Evolutionary conservation across 73 alveolate genomes (phyloP).

Genomic region (Tetrahymena borealis): DNA sequence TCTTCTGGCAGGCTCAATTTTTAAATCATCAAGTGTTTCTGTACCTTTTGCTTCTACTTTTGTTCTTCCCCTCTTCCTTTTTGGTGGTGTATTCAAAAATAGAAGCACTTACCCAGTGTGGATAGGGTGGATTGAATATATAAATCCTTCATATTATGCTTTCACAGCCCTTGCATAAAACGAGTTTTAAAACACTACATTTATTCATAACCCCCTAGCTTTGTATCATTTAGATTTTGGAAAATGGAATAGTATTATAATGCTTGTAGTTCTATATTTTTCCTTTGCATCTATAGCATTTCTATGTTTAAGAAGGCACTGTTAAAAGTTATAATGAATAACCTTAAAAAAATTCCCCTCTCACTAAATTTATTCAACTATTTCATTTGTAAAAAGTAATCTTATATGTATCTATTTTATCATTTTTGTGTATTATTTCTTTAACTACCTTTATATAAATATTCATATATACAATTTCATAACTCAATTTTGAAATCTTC

Average conservation of each 20-base stretch:
- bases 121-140: neutral
- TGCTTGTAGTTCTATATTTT: neutral
- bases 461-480: too few species aligned
- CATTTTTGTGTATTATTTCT: too few species aligned
- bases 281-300: neutral
- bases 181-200: neutral
- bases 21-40: neutral
- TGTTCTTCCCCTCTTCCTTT: neutral
- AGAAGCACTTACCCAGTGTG: neutral
- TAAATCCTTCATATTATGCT: neutral
- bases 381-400: too few species aligned
- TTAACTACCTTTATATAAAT: too few species aligned
- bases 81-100: neutral
- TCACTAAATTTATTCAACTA: too few species aligned
- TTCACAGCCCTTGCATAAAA: neutral
- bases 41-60: neutral
- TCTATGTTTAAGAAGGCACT: neutral
- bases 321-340: neutral
- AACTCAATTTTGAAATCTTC: too few species aligned
- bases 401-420: too few species aligned
- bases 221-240: neutral
- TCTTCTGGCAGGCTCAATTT: neutral
- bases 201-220: neutral
- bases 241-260: neutral
- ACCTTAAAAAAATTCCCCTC: neutral